Evolutionary conservation across 768 basidiomycete species (phyloP), one percentile per base, ranked within the genome.

Genomic region (Suillus variegatus): DNA sequence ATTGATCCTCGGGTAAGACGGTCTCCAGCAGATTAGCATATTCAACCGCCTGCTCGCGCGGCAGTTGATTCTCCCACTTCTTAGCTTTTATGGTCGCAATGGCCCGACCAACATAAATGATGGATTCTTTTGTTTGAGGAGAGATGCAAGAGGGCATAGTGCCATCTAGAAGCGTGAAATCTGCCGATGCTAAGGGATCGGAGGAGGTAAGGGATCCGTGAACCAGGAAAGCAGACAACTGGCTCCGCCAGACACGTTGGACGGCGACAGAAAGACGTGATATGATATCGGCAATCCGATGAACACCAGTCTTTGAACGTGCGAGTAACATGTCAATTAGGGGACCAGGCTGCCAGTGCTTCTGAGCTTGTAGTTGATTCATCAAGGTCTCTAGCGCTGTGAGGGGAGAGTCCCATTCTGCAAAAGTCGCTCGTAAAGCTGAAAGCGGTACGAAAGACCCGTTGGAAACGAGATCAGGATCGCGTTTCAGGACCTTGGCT

Each of bases 331-430:
- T 81, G 71, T 96, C 93, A 65, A 96, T 92, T 36, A 96, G 79
- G 2, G 86, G 86, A 1, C 95, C 94, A 4, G 94, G 89, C 62
- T 82, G 82, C 85, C 85, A 85, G 18, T 75, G 68, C 25, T 82
- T 74, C 65, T 84, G 76, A 3, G 82, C 75, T 67, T 89, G 82
- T 47, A 95, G 77, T 49, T 87, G 84, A 12, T 88, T 82, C 63
- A 93, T 79, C 54, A 96, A 77, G 9, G 84, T 79, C 57, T 84
- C 82, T 36, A 97, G 82, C 6, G 91, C 86, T 43, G 87, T 87
- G 57, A 97, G 80, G 16, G 94, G 94, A 9, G 92, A 89, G 69
- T 94, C 92, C 95, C 95, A 97, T 75, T 87, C 86, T 8, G 92
- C 85, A 75, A 97, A 95, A 20, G 85, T 86, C 13, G 95, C 92